A percentile compares a stretch with the other conserved stretches of the same genome.
Conservation (phyloP, 129 eudicot species). For the Centrapalus pauciflorus region DNA sequence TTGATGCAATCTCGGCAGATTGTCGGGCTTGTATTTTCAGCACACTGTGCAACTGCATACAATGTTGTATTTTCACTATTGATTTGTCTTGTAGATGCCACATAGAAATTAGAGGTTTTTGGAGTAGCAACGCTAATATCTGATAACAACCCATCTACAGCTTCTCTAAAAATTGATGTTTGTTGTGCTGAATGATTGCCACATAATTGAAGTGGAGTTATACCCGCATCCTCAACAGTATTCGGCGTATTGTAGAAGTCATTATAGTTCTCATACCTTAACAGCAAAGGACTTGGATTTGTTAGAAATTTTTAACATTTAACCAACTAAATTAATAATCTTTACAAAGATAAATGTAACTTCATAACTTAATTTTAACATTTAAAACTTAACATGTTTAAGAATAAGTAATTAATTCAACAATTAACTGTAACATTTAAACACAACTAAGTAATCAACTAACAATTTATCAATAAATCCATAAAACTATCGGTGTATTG, state of each 20-base stretch:
- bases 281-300: not conserved
- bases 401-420: no score
- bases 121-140: constrained; percentile 63
- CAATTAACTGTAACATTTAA: no score
- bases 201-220: constrained; percentile 42
- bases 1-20: constrained; percentile 52
- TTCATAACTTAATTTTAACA: no score
- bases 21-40: constrained; percentile 30
- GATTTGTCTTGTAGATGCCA: constrained; percentile 41
- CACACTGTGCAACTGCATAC: constrained; percentile 57
- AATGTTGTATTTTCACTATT: constrained; percentile 25
- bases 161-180: constrained; percentile 27
- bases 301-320: not conserved
- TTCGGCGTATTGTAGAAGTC: constrained; percentile 44
- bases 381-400: no score
- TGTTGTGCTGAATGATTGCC: constrained; percentile 50
- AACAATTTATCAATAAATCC: no score
- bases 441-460: no score
- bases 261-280: constrained; percentile 60
- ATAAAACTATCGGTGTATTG: no score
- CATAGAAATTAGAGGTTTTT: constrained; percentile 44
- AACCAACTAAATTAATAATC: no score
- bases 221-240: constrained; percentile 38
- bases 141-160: constrained; percentile 28
- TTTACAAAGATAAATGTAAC: no score